A percentile compares a stretch with the other conserved stretches of the same genome.
Evolutionary conservation across 2,329 filamentous ascomycete genomes (phyloP).

Genomic region (Fusarium phyllophilum): DNA sequence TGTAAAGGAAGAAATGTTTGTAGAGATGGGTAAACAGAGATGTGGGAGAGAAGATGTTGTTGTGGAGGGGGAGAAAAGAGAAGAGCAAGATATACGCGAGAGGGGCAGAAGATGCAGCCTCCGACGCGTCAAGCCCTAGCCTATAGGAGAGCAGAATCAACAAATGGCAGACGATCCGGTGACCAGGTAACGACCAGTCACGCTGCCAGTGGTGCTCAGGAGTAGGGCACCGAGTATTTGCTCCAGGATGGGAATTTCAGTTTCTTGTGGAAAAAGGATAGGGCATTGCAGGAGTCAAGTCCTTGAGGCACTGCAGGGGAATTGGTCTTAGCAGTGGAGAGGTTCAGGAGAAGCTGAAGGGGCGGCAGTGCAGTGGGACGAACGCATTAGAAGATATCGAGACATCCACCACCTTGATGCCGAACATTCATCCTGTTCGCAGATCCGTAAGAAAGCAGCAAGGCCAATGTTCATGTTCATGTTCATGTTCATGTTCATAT

Average conservation of each 20-base stretch:
- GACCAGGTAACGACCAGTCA: not conserved
- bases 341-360: not conserved
- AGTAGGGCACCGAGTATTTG: not conserved
- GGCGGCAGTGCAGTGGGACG: not conserved
- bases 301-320: not conserved
- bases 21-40: not conserved
- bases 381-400: not conserved
- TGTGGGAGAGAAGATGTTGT: not conserved
- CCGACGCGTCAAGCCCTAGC: not conserved
- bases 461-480: not conserved
- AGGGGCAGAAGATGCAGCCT: not conserved
- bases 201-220: not conserved
- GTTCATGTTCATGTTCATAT: not conserved
- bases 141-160: not conserved
- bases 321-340: not conserved
- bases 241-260: not conserved
- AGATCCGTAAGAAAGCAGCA: not conserved
- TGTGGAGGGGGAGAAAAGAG: not conserved
- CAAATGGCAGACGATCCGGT: not conserved
- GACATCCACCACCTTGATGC: not conserved
- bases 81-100: not conserved
- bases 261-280: not conserved
- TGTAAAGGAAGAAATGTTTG: not conserved
- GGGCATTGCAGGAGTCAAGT: not conserved
- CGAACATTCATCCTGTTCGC: not conserved